Evolutionary conservation across 2,329 filamentous ascomycete species (phyloP), one percentile per base, ranked within the genome.

Genomic region (Calonectria hongkongensis): DNA sequence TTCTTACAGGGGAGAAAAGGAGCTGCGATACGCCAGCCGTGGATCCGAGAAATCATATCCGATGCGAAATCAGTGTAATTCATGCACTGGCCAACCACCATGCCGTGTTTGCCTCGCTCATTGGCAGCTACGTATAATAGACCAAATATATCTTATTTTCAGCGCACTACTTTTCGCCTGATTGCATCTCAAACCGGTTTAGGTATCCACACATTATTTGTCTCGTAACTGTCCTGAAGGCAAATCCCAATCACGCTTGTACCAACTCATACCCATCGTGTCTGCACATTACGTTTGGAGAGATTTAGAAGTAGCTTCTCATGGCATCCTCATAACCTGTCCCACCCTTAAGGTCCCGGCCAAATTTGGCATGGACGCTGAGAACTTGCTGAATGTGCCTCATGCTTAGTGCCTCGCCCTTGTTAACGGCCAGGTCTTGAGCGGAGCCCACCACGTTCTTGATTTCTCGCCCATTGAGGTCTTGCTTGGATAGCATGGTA

Each of bases 391-490:
- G 91, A 81, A 98, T 93, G 80, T 98, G 95, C 63, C 88, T 88
- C 93, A 98, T 95, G 67, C 90, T 90, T 39, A 98, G 88, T 4
- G 90, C 86, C 72, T 92, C 90, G 30, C 90, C 87, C 82, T 95
- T 94, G 75, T 94, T 94, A 54, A 96, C 89, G 1, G 95, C 95
- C 18, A 98, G 88, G 0, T 94, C 94, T 83, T 97, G 95, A 2
- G 94, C 94, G 0, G 94, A 96, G 69, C 94, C 91, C 62, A 98
- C 92, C 13, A 93, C 93, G 82, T 98, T 98, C 87, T 98, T 97
- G 88, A 97, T 98, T 90, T 96, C 87, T 21, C 89, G 86, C 13
- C 89, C 89, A 72, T 90, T 90, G 71, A 90, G 87, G 45, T 92
- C 92, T 80, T 93, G 90, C 65, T 92, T 89, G 1, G 93, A 91